Conservation (phyloP, 2,329 filamentous ascomycete species). For the Beauveria rudraprayagi region DNA sequence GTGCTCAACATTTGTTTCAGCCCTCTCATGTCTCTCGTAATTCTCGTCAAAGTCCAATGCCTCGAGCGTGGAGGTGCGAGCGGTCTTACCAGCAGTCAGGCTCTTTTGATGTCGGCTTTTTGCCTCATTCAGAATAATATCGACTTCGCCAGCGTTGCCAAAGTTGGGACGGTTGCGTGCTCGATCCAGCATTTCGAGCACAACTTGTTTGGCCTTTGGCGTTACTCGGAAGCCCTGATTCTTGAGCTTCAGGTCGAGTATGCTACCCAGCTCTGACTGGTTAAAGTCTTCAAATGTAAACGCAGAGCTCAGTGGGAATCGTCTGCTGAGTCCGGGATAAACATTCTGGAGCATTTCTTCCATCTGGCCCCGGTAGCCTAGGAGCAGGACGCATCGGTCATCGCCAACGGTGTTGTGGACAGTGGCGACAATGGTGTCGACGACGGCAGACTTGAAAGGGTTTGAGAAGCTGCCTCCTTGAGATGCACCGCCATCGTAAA, state of each 20-base stretch:
- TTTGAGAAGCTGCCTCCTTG: conserved; percentile 19
- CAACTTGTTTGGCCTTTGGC: conserved; percentile 41
- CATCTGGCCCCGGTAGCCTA: conserved; percentile 66
- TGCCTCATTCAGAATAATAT: conserved; percentile 53
- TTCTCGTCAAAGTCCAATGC: conserved; percentile 68
- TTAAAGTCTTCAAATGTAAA: conserved; percentile 65
- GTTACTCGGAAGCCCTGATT: conserved; percentile 45
- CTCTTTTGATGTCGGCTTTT: conserved; percentile 35
- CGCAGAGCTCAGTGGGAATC: conserved; percentile 55
- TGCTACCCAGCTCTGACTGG: conserved; percentile 46
- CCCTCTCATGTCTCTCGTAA: conserved; percentile 36
- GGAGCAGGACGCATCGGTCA: conserved; percentile 62
- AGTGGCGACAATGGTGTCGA: conserved; percentile 68
- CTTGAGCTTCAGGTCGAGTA: conserved; percentile 57
- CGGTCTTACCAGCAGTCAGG: conserved; percentile 16
- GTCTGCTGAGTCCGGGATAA: conserved; percentile 59
- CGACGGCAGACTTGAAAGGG: conserved; percentile 53
- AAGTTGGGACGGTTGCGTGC: conserved; percentile 60
- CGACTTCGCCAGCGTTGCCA: conserved; percentile 67
- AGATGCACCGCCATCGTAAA: conserved; percentile 35
- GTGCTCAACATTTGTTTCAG: conserved; percentile 34
- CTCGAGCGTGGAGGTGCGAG: conserved; percentile 57
- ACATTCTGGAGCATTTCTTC: conserved; percentile 64
- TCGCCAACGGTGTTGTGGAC: conserved; percentile 63
- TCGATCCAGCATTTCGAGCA: conserved; percentile 51